Evolutionary conservation across 108 stramenopile genomes (phyloP).

Genomic region (Cyclotella sp.): DNA sequence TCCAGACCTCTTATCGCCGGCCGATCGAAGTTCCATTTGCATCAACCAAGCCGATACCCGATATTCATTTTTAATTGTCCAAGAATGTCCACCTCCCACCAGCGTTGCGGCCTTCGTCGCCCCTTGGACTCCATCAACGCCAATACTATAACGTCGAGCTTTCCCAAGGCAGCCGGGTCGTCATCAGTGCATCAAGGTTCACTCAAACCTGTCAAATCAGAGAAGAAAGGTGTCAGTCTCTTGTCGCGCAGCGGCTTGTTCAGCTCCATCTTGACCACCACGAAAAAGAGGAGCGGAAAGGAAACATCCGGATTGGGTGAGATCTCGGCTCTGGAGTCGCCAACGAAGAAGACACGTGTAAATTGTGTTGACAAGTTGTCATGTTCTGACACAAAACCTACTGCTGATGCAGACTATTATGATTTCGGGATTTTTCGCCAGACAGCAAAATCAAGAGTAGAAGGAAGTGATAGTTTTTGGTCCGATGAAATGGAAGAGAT

Average conservation of each 20-base stretch:
- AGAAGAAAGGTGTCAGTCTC: background rate
- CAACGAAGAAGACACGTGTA: conserved; percentile 4
- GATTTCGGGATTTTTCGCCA: conserved; percentile 17
- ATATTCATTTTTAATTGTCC: background rate
- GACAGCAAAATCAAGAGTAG: background rate
- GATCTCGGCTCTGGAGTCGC: background rate
- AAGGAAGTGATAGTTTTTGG: conserved; percentile 4
- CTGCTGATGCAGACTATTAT: background rate
- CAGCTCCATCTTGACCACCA: background rate
- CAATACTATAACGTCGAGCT: conserved; percentile 20
- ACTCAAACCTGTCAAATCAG: background rate
- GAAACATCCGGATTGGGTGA: background rate
- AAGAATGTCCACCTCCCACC: conserved; percentile 16
- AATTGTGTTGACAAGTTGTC: background rate
- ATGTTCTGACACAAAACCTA: background rate
- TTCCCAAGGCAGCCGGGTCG: conserved; percentile 1
- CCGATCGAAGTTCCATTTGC: background rate
- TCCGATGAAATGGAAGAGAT: background rate
- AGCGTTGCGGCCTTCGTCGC: conserved; percentile 29
- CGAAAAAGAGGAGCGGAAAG: background rate
- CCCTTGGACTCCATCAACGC: conserved; percentile 27
- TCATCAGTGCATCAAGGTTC: background rate
- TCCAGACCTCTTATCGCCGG: background rate
- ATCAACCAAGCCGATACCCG: background rate
- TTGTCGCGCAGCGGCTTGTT: conserved; percentile 2